These are phyloP conservation scores for Luffa acutangula DNA, from an alignment of 306 rosid genomes.

Conservation along the genomic window DNA sequence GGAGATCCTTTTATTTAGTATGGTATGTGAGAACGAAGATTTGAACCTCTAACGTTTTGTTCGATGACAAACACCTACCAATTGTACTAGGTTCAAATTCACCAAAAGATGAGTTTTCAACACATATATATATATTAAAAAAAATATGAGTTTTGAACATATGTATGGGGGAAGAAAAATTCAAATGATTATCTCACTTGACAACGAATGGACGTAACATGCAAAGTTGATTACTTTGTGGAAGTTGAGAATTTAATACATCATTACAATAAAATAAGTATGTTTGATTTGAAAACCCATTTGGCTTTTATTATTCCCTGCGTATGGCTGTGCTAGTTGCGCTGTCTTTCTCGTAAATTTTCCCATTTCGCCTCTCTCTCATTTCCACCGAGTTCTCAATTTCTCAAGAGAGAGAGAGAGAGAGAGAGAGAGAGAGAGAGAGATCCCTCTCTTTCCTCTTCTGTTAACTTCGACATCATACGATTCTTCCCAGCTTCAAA, in stretches of 20 bases:
- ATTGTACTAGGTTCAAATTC: too few species aligned
- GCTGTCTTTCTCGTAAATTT: background rate
- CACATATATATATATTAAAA: too few species aligned
- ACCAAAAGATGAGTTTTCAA: too few species aligned
- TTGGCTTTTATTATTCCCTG: background rate
- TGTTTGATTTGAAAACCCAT: background rate
- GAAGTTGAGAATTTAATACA: background rate
- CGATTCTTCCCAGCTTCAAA: background rate
- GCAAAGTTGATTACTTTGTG: background rate
- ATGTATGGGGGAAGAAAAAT: background rate
- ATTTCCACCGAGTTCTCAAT: background rate
- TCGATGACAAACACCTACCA: too few species aligned
- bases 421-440: background rate
- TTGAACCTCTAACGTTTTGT: too few species aligned
- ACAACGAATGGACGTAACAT: background rate
- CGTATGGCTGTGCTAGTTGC: background rate
- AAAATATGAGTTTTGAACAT: too few species aligned
- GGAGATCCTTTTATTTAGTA: too few species aligned
- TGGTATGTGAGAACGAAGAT: too few species aligned
- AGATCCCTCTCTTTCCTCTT: slow-evolving; percentile 3
- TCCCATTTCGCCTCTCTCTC: background rate
- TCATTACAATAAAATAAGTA: background rate
- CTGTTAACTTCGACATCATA: background rate
- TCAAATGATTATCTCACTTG: background rate
- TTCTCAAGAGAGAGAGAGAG: background rate